Conservation (phyloP, 129 eudicot genomes). For the Sambucus nigra region DNA sequence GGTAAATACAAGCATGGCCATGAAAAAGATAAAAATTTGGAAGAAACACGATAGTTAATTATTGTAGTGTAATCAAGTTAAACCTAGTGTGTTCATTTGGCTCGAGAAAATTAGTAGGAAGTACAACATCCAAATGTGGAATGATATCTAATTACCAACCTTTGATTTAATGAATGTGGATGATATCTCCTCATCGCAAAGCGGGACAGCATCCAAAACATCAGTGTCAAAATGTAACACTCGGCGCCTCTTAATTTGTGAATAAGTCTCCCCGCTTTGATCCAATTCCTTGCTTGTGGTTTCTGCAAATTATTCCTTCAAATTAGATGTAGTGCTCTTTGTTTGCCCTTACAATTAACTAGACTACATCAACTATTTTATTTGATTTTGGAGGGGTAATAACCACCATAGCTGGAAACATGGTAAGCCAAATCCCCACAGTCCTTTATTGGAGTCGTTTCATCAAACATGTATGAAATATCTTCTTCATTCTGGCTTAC, state of each 20-base stretch:
- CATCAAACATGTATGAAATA: constrained; percentile 47
- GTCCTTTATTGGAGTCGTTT: constrained; percentile 74
- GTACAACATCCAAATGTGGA: too few relatives aligned
- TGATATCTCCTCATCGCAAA: constrained; percentile 40
- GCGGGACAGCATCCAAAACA: constrained; percentile 29
- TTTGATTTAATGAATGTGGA: constrained; percentile 52
- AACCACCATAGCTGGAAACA: constrained; percentile 32
- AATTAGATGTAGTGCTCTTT: constrained; percentile 7
- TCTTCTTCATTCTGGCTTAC: constrained; percentile 37
- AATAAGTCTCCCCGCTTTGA: constrained; percentile 30
- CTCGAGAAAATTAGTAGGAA: too few relatives aligned
- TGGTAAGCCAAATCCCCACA: constrained; percentile 65
- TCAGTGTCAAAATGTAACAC: constrained; percentile 65
- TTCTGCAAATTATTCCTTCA: constrained; percentile 29
- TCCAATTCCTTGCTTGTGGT: constrained; percentile 35
- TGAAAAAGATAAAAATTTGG: too few relatives aligned
- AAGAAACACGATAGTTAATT: too few relatives aligned
- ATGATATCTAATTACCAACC: too few relatives aligned
- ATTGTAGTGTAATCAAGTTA: too few relatives aligned
- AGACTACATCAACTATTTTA: not conserved
- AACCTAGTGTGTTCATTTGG: too few relatives aligned
- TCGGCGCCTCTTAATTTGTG: constrained; percentile 80
- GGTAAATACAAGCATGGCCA: too few relatives aligned
- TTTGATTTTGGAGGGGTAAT: not conserved
- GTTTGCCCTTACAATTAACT: not conserved